phyloP scores from a whole-genome alignment of 106 monocot genomes.

The Iris macrosiphon region DNA sequence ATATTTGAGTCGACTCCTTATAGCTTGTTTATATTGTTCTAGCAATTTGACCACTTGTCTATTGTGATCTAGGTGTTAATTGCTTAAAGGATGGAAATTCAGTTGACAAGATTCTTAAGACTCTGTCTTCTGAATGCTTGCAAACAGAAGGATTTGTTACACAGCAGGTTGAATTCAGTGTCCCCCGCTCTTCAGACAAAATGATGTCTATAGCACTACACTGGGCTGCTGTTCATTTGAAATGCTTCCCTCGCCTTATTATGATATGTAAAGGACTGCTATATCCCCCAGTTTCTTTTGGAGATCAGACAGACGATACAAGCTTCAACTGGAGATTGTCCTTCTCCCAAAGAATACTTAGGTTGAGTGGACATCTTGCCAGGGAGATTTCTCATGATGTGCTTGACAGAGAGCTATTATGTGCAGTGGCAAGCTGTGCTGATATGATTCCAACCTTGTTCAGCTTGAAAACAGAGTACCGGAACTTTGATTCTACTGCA shows the following conservation, averaged over 20 bases:
- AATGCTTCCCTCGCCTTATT: slow-evolving; percentile 68
- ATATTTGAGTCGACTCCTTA: not conserved
- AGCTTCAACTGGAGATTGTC: slow-evolving; percentile 44
- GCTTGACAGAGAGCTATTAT: slow-evolving; percentile 39
- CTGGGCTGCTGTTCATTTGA: slow-evolving; percentile 55
- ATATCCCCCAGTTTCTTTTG: slow-evolving; percentile 16
- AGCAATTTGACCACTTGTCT: slow-evolving; percentile 2
- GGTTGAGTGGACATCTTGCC: slow-evolving; percentile 41
- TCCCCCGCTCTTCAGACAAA: slow-evolving; percentile 18
- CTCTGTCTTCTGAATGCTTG: slow-evolving; percentile 47
- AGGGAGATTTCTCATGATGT: slow-evolving; percentile 38
- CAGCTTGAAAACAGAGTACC: slow-evolving; percentile 42
- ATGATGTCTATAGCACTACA: slow-evolving; percentile 38
- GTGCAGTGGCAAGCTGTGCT: slow-evolving; percentile 37
- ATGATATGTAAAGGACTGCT: slow-evolving; percentile 32
- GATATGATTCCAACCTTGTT: slow-evolving; percentile 55
- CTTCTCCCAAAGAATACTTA: slow-evolving; percentile 56
- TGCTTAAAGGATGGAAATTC: slow-evolving; percentile 36
- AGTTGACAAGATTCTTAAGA: slow-evolving; percentile 30
- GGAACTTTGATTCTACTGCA: slow-evolving; percentile 21
- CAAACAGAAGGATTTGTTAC: slow-evolving; percentile 23
- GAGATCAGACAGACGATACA: slow-evolving; percentile 29
- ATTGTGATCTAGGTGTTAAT: slow-evolving; percentile 28
- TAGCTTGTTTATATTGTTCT: slow-evolving; percentile 5
- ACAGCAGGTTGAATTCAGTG: slow-evolving; percentile 9